A percentile compares a stretch with the other conserved stretches of the same genome.
These are phyloP conservation scores for Climacium dendroides DNA, from an alignment of 225 moss, liverwort and hornwort species.

Conservation along the genomic window DNA sequence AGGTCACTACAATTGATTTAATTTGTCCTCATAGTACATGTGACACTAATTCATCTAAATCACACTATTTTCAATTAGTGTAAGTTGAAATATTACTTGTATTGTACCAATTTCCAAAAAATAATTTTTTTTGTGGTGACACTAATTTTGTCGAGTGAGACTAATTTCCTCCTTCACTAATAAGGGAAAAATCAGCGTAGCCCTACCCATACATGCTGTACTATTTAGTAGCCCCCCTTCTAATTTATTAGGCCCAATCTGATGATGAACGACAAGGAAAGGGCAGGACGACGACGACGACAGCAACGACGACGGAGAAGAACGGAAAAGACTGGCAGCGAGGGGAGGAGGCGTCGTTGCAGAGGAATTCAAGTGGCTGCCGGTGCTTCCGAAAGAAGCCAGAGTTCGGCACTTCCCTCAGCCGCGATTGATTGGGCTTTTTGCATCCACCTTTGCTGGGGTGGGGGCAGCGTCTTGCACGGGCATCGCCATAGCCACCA, in stretches of 20 bases:
- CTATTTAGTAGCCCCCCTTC: neutral
- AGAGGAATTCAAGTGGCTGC: conserved; percentile 12
- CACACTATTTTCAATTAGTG: neutral
- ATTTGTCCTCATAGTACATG: neutral
- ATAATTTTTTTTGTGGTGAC: neutral
- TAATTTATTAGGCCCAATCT: neutral
- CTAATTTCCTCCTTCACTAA: neutral
- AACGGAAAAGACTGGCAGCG: neutral
- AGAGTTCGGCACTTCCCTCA: neutral
- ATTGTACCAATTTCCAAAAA: neutral
- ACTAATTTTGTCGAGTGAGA: too few species aligned
- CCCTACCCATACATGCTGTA: neutral
- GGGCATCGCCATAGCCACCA: neutral
- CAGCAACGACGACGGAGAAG: neutral
- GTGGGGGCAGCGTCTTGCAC: neutral
- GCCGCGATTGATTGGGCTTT: neutral
- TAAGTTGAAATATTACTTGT: fast-evolving
- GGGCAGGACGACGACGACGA: neutral
- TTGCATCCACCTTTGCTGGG: neutral
- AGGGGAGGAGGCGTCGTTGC: neutral
- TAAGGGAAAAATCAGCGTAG: neutral
- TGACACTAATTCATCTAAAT: too few species aligned
- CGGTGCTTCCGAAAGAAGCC: neutral
- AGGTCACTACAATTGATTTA: neutral
- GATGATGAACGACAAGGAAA: neutral